A percentile compares a stretch with the other conserved stretches of the same genome.
phyloP scores from a whole-genome alignment of 768 basidiomycete species.

The Tephrocybe sp. region DNA sequence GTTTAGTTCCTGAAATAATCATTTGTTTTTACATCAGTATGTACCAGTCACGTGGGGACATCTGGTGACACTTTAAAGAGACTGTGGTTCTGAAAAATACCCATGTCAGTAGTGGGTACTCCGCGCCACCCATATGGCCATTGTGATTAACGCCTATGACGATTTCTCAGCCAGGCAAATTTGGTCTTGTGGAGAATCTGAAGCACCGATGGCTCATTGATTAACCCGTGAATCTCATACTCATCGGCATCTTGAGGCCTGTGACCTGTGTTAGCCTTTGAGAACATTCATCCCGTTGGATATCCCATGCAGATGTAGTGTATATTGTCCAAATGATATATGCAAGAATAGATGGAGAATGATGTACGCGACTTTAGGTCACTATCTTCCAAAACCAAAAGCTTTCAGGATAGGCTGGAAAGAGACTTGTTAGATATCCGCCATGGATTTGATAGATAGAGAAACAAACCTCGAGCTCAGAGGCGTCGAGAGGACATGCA shows the following conservation, averaged over 20 bases:
- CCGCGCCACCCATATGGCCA: no score
- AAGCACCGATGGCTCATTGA: no score
- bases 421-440: not conserved
- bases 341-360: not conserved
- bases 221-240: no score
- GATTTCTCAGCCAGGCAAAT: not conserved
- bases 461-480: conserved; percentile 26
- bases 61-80: not conserved
- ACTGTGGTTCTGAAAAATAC: not conserved
- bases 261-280: no score
- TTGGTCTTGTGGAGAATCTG: not conserved
- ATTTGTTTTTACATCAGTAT: not conserved
- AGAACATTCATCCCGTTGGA: no score
- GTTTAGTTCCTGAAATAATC: conserved; percentile 1
- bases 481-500: conserved; percentile 53
- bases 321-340: conserved; percentile 3
- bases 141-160: no score
- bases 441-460: not conserved
- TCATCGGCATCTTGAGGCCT: no score
- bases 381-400: conserved; percentile 6
- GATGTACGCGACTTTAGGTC: not conserved
- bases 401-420: conserved; percentile 13
- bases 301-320: not conserved
- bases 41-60: conserved; percentile 5
- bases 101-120: no score